These are phyloP conservation scores for Paxillus rubicundulus DNA, from an alignment of 768 basidiomycete genomes.

Conservation along the genomic window DNA sequence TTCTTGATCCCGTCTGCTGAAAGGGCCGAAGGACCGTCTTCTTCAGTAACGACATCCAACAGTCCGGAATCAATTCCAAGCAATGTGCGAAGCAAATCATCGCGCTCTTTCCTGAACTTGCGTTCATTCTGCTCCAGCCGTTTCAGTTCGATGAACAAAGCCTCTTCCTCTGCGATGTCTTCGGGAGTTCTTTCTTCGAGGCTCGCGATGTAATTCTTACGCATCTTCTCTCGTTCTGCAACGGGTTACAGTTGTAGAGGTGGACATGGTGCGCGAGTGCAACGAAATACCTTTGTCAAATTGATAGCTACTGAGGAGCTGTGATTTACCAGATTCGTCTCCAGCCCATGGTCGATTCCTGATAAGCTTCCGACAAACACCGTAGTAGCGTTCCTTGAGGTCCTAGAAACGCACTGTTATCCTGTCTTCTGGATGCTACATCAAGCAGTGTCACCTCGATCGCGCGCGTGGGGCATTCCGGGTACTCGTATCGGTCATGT, in stretches of 20 bases:
- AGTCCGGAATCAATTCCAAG: constrained; percentile 87
- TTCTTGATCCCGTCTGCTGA: constrained; percentile 50
- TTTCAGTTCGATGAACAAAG: constrained; percentile 89
- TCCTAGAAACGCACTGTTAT: constrained; percentile 49
- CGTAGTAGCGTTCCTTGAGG: constrained; percentile 91
- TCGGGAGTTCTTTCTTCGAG: constrained; percentile 87
- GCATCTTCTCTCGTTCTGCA: constrained; percentile 79
- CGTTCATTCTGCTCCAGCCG: constrained; percentile 93
- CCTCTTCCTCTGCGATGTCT: constrained; percentile 94
- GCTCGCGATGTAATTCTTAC: constrained; percentile 83
- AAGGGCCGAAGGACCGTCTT: constrained; percentile 55
- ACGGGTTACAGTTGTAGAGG: neutral
- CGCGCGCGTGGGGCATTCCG: constrained; percentile 49
- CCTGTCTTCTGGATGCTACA: neutral
- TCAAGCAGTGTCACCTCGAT: constrained; percentile 56
- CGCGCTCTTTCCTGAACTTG: constrained; percentile 82
- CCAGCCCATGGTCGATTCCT: constrained; percentile 82
- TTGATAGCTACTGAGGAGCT: constrained; percentile 65
- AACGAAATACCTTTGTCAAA: constrained; percentile 78
- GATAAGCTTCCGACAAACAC: constrained; percentile 84
- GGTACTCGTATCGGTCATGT: constrained; percentile 83
- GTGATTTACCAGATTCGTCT: constrained; percentile 69
- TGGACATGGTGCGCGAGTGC: too few relatives aligned
- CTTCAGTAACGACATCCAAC: constrained; percentile 60
- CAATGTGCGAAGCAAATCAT: constrained; percentile 80